Base-by-base conservation (phyloP, 2,329 filamentous ascomycete species). In the Emericellopsis atlantica region DNA sequence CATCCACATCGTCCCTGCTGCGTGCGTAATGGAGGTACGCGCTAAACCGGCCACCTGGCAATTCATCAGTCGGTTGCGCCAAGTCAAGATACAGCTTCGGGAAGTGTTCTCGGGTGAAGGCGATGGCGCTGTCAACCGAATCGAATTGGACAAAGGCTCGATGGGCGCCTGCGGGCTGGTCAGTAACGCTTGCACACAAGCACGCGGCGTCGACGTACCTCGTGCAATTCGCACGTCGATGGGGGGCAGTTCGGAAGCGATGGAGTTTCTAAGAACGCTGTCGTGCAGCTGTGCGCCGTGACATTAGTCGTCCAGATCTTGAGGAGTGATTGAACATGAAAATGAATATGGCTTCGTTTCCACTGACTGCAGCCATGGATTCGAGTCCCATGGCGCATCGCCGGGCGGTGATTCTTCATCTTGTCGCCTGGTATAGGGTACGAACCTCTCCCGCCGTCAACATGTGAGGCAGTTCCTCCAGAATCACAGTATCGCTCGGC, bases 391-490 rank as follows among this genome's bases (percentile, higher is more conserved):
- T 35, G 18, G 32, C n/a, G 32, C 7, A 35, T 35, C 32, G 8
- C n/a, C n/a, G 32, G 8, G 10, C n/a, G 18, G n/a, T 9, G 26
- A 12, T 12, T 29, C 26, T 12, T 29, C 6, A 29, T 29, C 26
- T 29, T 29, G 26, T 9, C 26, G 26, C 12, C 26, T 29, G 26
- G 26, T 29, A 29, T 29, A 22, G 39, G 21, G 21, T 40, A 56
- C 68, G 57, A 65, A 75, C 71, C 59, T 74, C 68, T 53, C 63
- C 61, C 54, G 69, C 60, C 44, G 67, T 66, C 44, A 72, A 59
- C 42, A 65, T 64, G 43, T 59, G 53, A 26, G 70, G 68, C 42
- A 76, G 49, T 41, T 71, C 70, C 50, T 77, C 72, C 35, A 77
- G 58, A 40, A 76, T 72, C 40, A 76, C 60, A 29, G 68, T 73